Percentiles rank a stretch among this genome's conserved stretches.
Evolutionary conservation across 805 yeast species (phyloP).

Genomic region (Ogataea pilisensis): DNA sequence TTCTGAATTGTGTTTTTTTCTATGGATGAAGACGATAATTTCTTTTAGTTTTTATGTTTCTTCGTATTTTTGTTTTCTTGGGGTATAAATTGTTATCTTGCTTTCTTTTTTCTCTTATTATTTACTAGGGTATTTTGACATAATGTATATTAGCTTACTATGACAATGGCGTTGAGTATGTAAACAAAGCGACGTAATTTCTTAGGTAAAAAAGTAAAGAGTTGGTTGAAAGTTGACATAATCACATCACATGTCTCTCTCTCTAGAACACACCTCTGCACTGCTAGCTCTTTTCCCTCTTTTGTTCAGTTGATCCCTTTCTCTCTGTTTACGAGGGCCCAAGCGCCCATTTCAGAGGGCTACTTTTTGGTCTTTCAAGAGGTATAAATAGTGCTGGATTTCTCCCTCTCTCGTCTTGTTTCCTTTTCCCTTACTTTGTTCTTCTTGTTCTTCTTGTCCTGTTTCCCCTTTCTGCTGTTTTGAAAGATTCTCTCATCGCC

Average conservation of each 20-base stretch:
- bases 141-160: constrained; percentile 23
- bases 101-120: constrained; percentile 1
- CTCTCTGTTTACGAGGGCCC: background rate
- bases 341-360: background rate
- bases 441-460: background rate
- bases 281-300: background rate
- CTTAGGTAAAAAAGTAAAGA: too few species aligned
- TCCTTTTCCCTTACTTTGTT: background rate
- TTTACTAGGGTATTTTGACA: constrained; percentile 6
- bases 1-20: constrained; percentile 7
- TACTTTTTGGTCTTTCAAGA: too few species aligned
- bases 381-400: background rate
- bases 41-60: constrained; percentile 8
- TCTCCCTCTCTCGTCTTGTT: background rate
- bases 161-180: background rate
- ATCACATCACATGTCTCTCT: too few species aligned
- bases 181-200: too few species aligned
- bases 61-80: constrained; percentile 2
- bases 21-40: constrained; percentile 5
- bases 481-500: background rate
- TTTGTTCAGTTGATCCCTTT: background rate
- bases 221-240: too few species aligned
- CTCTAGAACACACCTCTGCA: too few species aligned
- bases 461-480: background rate
- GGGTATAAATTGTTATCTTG: constrained; percentile 1